phyloP scores from a whole-genome alignment of 139 green algal species.

The Zygnema cylindricum region DNA sequence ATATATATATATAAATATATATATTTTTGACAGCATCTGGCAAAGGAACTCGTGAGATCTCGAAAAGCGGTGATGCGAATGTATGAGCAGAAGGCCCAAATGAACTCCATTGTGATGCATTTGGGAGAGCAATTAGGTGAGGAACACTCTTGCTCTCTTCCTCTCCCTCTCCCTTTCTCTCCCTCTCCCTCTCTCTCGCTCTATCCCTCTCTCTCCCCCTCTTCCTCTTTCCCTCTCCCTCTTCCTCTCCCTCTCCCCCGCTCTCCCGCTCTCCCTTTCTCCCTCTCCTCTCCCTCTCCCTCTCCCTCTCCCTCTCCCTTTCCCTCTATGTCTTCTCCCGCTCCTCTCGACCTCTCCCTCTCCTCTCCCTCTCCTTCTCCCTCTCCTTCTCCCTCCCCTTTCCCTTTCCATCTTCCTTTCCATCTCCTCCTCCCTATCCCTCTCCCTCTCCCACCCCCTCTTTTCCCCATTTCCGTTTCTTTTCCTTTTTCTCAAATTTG shows the following conservation, averaged over 20 bases:
- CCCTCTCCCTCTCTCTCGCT: slow-evolving; percentile 1
- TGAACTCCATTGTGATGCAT: slow-evolving; percentile 44
- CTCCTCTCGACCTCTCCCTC: background rate
- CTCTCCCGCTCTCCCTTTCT: no score
- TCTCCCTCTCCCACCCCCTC: background rate
- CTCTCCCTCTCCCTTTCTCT: slow-evolving; percentile 10
- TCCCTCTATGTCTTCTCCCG: slow-evolving; percentile 19
- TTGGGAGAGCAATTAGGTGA: background rate
- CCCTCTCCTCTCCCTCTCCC: background rate
- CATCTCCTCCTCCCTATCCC: background rate
- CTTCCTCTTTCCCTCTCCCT: slow-evolving; percentile 1
- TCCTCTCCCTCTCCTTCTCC: background rate
- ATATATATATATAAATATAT: background rate
- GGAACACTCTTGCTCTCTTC: background rate
- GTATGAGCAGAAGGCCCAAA: slow-evolving; percentile 27
- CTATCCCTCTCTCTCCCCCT: slow-evolving; percentile 7
- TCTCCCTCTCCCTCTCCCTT: slow-evolving; percentile 11
- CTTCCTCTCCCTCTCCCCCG: slow-evolving; percentile 1
- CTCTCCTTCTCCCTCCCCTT: background rate
- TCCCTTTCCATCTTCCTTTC: slow-evolving; percentile 5
- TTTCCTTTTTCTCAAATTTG: no score
- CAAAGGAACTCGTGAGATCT: slow-evolving; percentile 20
- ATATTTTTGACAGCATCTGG: slow-evolving; percentile 4
- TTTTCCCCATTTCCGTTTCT: no score
- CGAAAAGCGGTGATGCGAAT: slow-evolving; percentile 10